These are phyloP conservation scores for Citrus glauca DNA, from an alignment of 345 rosid species.

Conservation along the genomic window DNA sequence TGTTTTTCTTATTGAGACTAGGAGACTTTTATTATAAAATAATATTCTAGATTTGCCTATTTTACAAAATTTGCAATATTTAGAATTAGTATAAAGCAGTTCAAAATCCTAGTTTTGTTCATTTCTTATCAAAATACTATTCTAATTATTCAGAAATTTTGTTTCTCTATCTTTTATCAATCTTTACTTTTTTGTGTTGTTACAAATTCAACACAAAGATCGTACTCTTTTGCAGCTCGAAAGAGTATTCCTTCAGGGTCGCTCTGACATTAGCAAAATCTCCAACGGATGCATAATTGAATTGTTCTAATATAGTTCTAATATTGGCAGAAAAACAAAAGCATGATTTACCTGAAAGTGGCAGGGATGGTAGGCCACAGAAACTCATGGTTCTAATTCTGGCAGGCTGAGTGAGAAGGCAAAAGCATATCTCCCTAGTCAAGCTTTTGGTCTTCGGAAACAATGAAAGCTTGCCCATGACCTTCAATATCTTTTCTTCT, in stretches of 20 bases:
- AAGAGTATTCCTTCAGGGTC: slow-evolving; percentile 29
- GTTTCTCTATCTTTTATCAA: no score
- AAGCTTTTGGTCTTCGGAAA: slow-evolving; percentile 45
- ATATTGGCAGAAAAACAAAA: no score
- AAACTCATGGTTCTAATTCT: slow-evolving; percentile 22
- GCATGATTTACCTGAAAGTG: slow-evolving; percentile 29
- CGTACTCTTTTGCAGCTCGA: slow-evolving; percentile 15
- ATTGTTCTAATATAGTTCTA: no score
- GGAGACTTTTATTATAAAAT: no score
- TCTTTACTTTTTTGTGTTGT: no score
- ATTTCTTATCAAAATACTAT: no score
- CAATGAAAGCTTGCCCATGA: slow-evolving; percentile 50
- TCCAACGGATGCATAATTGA: background rate
- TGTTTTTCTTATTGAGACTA: no score
- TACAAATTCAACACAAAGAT: slow-evolving; percentile 8
- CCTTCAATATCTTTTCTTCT: slow-evolving; percentile 45
- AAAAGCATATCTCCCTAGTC: slow-evolving; percentile 56
- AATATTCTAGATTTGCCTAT: no score
- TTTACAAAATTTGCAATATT: no score
- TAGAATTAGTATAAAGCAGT: no score
- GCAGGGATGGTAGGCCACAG: slow-evolving; percentile 42
- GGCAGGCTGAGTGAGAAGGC: slow-evolving; percentile 26
- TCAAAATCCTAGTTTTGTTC: no score
- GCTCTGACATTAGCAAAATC: slow-evolving; percentile 6
- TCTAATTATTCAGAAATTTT: no score